Evolutionary conservation across 768 basidiomycete genomes (phyloP).

Genomic region (Psilocybe cyanescens): DNA sequence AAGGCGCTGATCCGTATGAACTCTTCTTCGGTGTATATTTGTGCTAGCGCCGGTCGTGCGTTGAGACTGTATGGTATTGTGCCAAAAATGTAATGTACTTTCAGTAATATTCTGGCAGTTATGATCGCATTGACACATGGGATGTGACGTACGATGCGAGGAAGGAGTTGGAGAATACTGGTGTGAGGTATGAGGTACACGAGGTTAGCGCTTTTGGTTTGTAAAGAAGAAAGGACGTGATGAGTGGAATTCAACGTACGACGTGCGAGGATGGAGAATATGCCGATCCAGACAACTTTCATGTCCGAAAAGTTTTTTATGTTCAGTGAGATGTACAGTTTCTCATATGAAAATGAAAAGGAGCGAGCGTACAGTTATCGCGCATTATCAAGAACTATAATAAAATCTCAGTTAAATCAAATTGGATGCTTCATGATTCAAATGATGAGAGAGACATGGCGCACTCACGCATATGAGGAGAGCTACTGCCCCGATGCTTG

Average conservation of each 20-base stretch:
- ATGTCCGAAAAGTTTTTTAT: neutral
- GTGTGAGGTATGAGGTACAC: neutral
- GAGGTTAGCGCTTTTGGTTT: neutral
- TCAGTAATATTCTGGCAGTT: neutral
- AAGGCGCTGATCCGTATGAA: neutral
- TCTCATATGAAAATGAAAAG: neutral
- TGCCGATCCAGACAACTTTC: conserved; percentile 22
- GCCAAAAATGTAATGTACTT: conserved; percentile 8
- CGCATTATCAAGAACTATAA: neutral
- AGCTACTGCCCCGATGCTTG: too few relatives aligned
- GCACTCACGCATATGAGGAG: too few relatives aligned
- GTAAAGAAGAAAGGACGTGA: neutral
- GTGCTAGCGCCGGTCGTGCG: conserved; percentile 14
- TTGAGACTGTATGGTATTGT: conserved; percentile 8
- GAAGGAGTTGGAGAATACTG: conserved; percentile 7
- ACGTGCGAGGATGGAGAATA: conserved; percentile 19
- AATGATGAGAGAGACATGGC: neutral
- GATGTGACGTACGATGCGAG: neutral
- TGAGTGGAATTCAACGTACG: conserved; percentile 9
- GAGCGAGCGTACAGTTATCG: neutral
- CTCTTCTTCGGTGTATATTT: conserved; percentile 9
- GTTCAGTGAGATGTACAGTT: neutral
- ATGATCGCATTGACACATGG: neutral
- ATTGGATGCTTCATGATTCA: neutral
- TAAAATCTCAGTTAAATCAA: neutral